phyloP scores from a whole-genome alignment of 805 yeast species.

The Candida broadrunensis region DNA sequence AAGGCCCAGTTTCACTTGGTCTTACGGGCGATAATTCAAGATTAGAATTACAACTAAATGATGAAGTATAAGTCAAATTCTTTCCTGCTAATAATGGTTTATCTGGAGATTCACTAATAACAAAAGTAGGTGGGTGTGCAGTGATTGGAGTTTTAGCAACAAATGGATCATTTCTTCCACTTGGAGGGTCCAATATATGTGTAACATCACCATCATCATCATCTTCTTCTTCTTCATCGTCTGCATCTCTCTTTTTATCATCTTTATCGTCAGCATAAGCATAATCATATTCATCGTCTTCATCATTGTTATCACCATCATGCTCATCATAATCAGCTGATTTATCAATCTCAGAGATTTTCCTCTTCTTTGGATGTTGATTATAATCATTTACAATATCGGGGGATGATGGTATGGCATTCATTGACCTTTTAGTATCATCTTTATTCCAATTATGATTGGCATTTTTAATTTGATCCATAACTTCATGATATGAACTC shows the following conservation, averaged over 20 bases:
- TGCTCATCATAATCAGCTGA: neutral
- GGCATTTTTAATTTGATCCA: constrained; percentile 33
- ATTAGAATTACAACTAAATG: constrained; percentile 64
- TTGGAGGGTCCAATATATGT: constrained; percentile 6
- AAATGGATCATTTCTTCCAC: constrained; percentile 4
- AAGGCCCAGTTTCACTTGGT: constrained; percentile 59
- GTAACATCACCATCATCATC: constrained; percentile 15
- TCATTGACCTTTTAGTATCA: constrained; percentile 11
- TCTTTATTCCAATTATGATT: constrained; percentile 1
- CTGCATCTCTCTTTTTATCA: constrained; percentile 1
- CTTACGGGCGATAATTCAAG: constrained; percentile 62
- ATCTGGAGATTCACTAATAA: constrained; percentile 35
- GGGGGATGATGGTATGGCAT: constrained; percentile 32
- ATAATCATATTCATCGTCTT: constrained; percentile 5
- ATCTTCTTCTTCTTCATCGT: constrained; percentile 16
- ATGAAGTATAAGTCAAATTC: constrained; percentile 54
- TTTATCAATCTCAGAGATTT: neutral
- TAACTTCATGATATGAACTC: constrained; percentile 39
- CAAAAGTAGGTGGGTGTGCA: constrained; percentile 17
- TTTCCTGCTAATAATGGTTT: constrained; percentile 40
- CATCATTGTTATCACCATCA: constrained; percentile 7
- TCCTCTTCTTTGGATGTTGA: constrained; percentile 2
- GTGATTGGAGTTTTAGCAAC: constrained; percentile 2
- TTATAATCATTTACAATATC: constrained; percentile 8
- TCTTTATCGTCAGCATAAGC: constrained; percentile 5